These are phyloP conservation scores for Elsinoe fawcettii DNA, from an alignment of 2,329 filamentous ascomycete species.

Conservation along the genomic window DNA sequence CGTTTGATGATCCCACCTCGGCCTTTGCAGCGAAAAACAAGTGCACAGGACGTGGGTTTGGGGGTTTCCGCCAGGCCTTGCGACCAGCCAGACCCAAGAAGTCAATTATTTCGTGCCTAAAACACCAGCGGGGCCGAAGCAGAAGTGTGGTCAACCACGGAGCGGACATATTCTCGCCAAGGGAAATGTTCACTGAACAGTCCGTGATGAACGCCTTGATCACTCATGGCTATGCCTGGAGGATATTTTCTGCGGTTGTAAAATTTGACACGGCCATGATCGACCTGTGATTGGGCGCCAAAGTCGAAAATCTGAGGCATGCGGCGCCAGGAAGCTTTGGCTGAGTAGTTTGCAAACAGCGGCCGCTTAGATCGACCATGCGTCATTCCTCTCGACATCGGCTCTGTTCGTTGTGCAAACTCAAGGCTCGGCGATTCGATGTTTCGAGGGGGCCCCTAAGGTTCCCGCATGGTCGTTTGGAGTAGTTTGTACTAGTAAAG, in stretches of 20 bases:
- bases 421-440: slow-evolving; percentile 11
- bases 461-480: neutral
- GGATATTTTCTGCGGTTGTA: neutral
- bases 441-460: neutral
- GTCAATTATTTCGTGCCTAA: neutral
- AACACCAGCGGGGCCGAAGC: slow-evolving; percentile 4
- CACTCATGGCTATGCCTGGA: neutral
- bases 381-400: slow-evolving; percentile 1
- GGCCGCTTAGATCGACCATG: slow-evolving; percentile 1
- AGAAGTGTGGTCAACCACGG: neutral
- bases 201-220: neutral
- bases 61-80: neutral
- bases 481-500: neutral
- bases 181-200: neutral
- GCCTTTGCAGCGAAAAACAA: slow-evolving; percentile 5
- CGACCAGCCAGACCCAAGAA: neutral
- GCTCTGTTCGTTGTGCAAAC: neutral
- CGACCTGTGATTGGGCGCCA: slow-evolving; percentile 3
- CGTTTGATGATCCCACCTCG: slow-evolving; percentile 10
- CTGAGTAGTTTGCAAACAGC: neutral
- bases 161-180: neutral
- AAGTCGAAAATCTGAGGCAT: neutral
- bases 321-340: slow-evolving; percentile 3
- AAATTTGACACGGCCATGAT: neutral
- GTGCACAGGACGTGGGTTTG: slow-evolving; percentile 6